Base-by-base conservation (phyloP, 139 green algal species). In the Zygnema circumcarinatum region DNA sequence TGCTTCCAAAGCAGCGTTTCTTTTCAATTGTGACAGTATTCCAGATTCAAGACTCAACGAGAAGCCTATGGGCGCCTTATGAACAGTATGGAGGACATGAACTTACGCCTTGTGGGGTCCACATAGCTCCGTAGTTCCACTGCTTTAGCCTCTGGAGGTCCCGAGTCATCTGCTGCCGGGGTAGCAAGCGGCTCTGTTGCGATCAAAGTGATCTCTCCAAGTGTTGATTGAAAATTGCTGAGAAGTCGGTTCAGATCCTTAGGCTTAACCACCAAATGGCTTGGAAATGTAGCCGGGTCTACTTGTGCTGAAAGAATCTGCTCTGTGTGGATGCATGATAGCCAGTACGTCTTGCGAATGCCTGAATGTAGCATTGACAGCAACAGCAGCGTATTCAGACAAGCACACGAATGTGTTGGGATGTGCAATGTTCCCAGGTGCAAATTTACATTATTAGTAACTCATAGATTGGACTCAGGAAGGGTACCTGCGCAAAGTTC, bases 321-420 rank as follows among this genome's bases (percentile, higher is more conserved):
- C 3, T 31, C n/a, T 39, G 82, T 82, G 35, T 85, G 25, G 29
- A 56, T 85, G 68, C 87, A 91, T n/a, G 87, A n/a, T 0, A 91
- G 42, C 67, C 62, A 88, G 83, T 91, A 91, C 2, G 81, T 91
- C 87, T 91, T 91, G 22, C 82, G 21, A 38, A 91, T 84, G 72
- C 87, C 85, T 90, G 85, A 2, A 88, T 39, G 75, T 69, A 41
- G 33, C 20, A 79, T 21, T 33, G 32, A 73, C 67, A 83, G 75
- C 68, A 79, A 47, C 21, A 79, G 22, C 29, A 20, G 40, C 22
- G 21, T 32, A 21, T 21, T 79, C 40, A 16, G 38, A 35, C 20
- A 16, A 79, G 72, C 25, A 72, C 54, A 25, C 40, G 21, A 79
- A 79, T 79, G 40, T 21, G 21, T 36, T 79, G 72, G 20, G n/a